A percentile compares a stretch with the other conserved stretches of the same genome.
phyloP scores from a whole-genome alignment of 768 basidiomycete genomes.

The Lactarius quietus region DNA sequence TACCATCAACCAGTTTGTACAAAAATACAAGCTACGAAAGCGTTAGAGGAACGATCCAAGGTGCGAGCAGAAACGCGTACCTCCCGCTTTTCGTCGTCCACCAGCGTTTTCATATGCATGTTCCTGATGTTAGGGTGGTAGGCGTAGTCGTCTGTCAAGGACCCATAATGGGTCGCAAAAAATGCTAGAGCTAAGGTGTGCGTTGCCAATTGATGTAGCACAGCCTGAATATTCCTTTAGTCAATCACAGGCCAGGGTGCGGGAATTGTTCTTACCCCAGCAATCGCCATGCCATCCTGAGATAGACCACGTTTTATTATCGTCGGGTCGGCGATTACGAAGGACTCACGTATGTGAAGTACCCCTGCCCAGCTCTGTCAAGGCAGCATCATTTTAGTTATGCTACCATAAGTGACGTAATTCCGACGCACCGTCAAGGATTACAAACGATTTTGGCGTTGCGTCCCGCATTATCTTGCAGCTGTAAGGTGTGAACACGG shows the following conservation, averaged over 20 bases:
- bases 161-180: constrained; percentile 98
- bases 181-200: constrained; percentile 89
- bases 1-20: constrained; percentile 88
- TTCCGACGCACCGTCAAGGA: constrained; percentile 76
- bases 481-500: constrained; percentile 37
- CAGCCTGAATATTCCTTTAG: constrained; percentile 50
- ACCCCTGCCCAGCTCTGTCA: constrained; percentile 86
- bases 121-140: constrained; percentile 91
- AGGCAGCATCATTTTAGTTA: background rate
- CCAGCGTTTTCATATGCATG: constrained; percentile 94
- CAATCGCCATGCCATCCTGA: constrained; percentile 98
- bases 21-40: constrained; percentile 78
- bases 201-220: constrained; percentile 91
- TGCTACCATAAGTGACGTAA: background rate
- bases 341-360: constrained; percentile 78
- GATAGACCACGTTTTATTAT: constrained; percentile 12
- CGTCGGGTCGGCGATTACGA: constrained; percentile 2
- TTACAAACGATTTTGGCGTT: constrained; percentile 90
- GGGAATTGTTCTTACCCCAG: constrained; percentile 52
- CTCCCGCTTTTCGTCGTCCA: constrained; percentile 89
- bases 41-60: background rate
- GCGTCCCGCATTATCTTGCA: constrained; percentile 93
- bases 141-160: constrained; percentile 88
- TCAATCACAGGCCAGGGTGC: background rate
- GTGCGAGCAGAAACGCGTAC: constrained; percentile 38